Evolutionary conservation across 2,329 filamentous ascomycete genomes (phyloP).

Genomic region (Aspergillus floridensis): DNA sequence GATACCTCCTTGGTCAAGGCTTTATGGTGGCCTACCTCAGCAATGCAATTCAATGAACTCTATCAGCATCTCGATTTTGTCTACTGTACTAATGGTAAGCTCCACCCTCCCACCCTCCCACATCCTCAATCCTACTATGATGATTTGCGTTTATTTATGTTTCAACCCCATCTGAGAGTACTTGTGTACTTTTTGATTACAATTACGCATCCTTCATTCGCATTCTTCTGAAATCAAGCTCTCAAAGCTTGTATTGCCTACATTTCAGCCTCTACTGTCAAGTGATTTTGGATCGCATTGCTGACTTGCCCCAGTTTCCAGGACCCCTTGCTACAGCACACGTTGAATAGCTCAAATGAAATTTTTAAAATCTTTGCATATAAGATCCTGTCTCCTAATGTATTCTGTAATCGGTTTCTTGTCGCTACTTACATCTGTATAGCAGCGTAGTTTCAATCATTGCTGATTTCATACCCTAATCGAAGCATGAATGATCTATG

Average conservation of each 20-base stretch:
- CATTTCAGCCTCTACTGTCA: neutral
- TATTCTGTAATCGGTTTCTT: neutral
- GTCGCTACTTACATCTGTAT: too few relatives aligned
- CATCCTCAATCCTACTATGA: slow-evolving; percentile 20
- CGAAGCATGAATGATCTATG: too few relatives aligned
- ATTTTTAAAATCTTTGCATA: neutral
- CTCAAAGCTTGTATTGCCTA: neutral
- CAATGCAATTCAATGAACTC: neutral
- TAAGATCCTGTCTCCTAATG: neutral
- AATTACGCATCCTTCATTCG: slow-evolving; percentile 25
- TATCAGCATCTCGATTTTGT: neutral
- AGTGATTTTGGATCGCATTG: neutral
- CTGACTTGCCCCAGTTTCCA: slow-evolving; percentile 1
- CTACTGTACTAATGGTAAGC: slow-evolving; percentile 9
- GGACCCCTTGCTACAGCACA: neutral
- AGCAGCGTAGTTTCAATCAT: too few relatives aligned
- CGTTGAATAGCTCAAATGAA: neutral
- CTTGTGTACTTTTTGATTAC: slow-evolving; percentile 30
- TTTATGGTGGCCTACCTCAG: neutral
- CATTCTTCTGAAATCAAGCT: slow-evolving; percentile 22
- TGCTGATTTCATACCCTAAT: too few relatives aligned
- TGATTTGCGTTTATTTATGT: slow-evolving; percentile 39
- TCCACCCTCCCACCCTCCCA: neutral
- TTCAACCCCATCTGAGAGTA: slow-evolving; percentile 41
- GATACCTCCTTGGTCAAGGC: neutral